These are phyloP conservation scores for Flaveria linearis DNA, from an alignment of 129 eudicot genomes.

Conservation along the genomic window DNA sequence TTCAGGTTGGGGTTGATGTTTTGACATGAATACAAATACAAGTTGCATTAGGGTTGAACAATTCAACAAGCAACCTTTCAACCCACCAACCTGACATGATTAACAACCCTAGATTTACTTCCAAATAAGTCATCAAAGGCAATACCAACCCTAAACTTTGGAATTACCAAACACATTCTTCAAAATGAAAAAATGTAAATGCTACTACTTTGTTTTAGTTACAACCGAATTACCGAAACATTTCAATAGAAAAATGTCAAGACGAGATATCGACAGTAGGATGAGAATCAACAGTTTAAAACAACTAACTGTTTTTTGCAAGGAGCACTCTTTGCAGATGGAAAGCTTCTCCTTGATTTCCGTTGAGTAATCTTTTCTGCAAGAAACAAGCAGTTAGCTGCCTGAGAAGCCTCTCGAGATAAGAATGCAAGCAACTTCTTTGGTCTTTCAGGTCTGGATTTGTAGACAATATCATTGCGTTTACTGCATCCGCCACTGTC, in stretches of 20 bases:
- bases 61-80: no score
- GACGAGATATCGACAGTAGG: not conserved
- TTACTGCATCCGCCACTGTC: slow-evolving; percentile 87
- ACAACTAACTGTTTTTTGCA: slow-evolving; percentile 43
- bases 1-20: no score
- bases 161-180: not conserved
- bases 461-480: slow-evolving; percentile 65
- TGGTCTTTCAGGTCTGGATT: slow-evolving; percentile 55
- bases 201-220: slow-evolving; percentile 5
- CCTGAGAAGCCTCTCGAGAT: slow-evolving; percentile 68
- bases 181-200: slow-evolving; percentile 3
- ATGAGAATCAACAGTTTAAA: not conserved
- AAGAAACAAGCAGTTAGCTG: slow-evolving; percentile 74
- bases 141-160: no score
- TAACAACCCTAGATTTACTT: no score
- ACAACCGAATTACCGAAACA: not conserved
- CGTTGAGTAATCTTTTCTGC: slow-evolving; percentile 68
- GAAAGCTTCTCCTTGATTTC: slow-evolving; percentile 93
- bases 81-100: no score
- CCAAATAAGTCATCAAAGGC: no score
- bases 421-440: slow-evolving; percentile 58
- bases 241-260: slow-evolving; percentile 10
- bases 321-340: slow-evolving; percentile 53
- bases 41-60: no score
- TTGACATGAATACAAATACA: no score